These are phyloP conservation scores for Cyclotella atomus DNA, from an alignment of 108 stramenopile species.

Conservation along the genomic window DNA sequence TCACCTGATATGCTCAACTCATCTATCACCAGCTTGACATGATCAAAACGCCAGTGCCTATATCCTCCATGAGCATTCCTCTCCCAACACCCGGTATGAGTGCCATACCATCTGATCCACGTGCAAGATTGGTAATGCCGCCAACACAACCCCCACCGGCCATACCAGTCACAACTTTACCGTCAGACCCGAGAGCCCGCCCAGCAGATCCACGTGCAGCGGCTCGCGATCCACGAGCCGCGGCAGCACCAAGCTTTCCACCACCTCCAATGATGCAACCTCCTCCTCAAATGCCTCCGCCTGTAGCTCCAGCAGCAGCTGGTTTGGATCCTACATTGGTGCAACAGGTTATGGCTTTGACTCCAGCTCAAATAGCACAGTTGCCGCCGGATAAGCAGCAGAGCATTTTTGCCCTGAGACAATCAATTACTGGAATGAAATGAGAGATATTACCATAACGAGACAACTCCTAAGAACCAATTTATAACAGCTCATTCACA, in stretches of 20 bases:
- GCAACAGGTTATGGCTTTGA: constrained; percentile 90
- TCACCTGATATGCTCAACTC: neutral
- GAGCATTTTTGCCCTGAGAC: constrained; percentile 84
- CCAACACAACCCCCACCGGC: constrained; percentile 30
- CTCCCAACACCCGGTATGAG: constrained; percentile 25
- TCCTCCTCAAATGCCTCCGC: constrained; percentile 34
- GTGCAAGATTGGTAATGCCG: constrained; percentile 25
- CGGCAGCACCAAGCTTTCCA: constrained; percentile 29
- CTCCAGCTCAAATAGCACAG: constrained; percentile 80
- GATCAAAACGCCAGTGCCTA: constrained; percentile 79
- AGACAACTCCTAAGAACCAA: no score
- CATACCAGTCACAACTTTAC: constrained; percentile 20
- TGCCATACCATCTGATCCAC: constrained; percentile 52
- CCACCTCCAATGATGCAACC: constrained; percentile 39
- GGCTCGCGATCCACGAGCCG: constrained; percentile 46
- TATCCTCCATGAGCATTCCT: constrained; percentile 42
- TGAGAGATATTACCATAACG: neutral
- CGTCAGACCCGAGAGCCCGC: constrained; percentile 61
- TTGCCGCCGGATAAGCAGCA: constrained; percentile 89
- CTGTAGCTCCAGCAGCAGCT: constrained; percentile 49
- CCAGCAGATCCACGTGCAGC: constrained; percentile 44
- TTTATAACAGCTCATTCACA: no score
- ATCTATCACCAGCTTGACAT: constrained; percentile 92
- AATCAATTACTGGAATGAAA: constrained; percentile 66
- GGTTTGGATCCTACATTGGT: constrained; percentile 80